Conservation (phyloP, 306 rosid species). For the Sindora glabra region DNA sequence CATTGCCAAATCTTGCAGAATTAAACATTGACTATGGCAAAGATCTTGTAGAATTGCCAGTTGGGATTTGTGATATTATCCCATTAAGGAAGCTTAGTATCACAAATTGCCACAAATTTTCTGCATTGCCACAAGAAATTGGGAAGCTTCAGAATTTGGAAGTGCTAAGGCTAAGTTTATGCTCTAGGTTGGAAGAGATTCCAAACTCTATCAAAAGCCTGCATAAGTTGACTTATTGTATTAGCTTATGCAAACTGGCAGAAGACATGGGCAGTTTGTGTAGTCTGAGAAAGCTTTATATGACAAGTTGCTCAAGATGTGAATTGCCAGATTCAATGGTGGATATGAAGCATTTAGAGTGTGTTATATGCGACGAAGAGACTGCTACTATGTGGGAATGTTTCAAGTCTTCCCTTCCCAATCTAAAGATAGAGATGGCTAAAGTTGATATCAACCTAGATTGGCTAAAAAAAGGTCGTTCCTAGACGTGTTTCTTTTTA, state of each 20-base stretch:
- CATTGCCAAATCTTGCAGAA: conserved; percentile 35
- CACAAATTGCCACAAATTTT: conserved; percentile 36
- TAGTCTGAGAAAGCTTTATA: conserved; percentile 25
- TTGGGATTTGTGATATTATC: conserved; percentile 13
- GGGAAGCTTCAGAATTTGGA: conserved; percentile 27
- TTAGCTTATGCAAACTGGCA: conserved; percentile 20
- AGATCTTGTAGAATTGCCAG: conserved; percentile 32
- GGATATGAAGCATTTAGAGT: conserved; percentile 7
- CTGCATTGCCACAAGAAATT: conserved; percentile 21
- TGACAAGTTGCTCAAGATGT: conserved; percentile 28
- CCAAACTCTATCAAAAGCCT: conserved; percentile 19
- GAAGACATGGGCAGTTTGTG: conserved; percentile 28
- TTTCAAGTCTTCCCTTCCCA: not conserved
- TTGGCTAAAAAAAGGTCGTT: conserved; percentile 26
- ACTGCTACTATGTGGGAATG: conserved; percentile 19
- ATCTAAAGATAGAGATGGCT: conserved; percentile 12
- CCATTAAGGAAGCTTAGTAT: conserved; percentile 30
- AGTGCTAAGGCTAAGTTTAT: conserved; percentile 32
- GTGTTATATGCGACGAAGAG: conserved; percentile 37
- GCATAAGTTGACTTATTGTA: conserved; percentile 19
- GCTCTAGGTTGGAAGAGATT: conserved; percentile 19
- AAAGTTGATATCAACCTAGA: conserved; percentile 14
- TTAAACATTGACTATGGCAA: conserved; percentile 37
- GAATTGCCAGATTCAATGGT: conserved; percentile 15
- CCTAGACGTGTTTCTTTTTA: not conserved